phyloP scores from a whole-genome alignment of 305 asterid species.

The Nicotiana rustica region DNA sequence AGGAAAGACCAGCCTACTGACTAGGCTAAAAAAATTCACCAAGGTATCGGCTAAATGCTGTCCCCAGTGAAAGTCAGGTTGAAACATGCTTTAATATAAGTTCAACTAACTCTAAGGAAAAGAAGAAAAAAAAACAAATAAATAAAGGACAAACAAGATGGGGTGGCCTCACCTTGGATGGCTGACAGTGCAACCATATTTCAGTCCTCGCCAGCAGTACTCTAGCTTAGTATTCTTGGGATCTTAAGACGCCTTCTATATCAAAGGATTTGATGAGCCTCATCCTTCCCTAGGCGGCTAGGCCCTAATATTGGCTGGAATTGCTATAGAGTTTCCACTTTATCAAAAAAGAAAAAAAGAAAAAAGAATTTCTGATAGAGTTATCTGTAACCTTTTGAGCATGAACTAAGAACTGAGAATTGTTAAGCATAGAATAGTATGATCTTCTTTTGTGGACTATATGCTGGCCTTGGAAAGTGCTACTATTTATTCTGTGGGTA shows the following conservation, averaged over 20 bases:
- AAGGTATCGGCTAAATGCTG: not conserved
- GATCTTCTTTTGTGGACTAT: conserved; percentile 1
- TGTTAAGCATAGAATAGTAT: not conserved
- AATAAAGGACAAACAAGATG: not conserved
- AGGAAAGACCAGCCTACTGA: not conserved
- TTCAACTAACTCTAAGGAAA: not conserved
- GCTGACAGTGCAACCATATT: not conserved
- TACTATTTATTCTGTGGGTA: not conserved
- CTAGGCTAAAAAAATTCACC: conserved; percentile 5
- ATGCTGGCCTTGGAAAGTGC: not conserved
- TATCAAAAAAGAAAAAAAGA: not conserved
- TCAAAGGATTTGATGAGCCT: not conserved
- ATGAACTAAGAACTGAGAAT: not conserved
- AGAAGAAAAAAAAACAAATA: not conserved
- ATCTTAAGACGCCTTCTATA: conserved; percentile 10
- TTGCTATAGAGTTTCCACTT: not conserved
- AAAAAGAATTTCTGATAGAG: not conserved
- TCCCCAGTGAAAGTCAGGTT: not conserved
- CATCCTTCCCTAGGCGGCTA: not conserved
- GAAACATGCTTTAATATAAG: not conserved
- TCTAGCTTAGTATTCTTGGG: not conserved
- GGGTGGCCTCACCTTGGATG: conserved; percentile 16
- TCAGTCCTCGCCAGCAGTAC: conserved; percentile 2
- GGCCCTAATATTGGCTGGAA: not conserved
- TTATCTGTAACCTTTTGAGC: not conserved